Evolutionary conservation across 495 filamentous ascomycete genomes (phyloP).

Genomic region (Aspergillus cristatus): DNA sequence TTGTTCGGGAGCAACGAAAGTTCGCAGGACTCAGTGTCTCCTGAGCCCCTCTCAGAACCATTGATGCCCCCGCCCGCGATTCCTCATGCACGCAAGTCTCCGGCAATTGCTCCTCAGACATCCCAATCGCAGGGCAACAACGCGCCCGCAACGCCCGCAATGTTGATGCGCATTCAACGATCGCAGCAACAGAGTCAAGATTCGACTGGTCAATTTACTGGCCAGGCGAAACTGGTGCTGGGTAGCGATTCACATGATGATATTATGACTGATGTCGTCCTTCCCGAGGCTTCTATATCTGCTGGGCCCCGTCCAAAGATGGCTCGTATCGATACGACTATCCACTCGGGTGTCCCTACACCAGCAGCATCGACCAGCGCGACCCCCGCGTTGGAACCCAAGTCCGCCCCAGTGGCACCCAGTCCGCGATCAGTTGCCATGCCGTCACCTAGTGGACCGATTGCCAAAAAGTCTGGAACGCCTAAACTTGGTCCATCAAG

Average conservation of each 20-base stretch:
- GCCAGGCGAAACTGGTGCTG: conserved; percentile 16
- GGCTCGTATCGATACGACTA: conserved; percentile 35
- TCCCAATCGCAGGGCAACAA: conserved; percentile 21
- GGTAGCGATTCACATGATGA: conserved; percentile 38
- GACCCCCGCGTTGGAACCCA: conserved; percentile 24
- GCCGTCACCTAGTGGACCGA: conserved; percentile 36
- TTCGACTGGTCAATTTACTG: conserved; percentile 17
- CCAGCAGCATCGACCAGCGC: conserved; percentile 21
- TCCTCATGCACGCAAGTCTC: conserved; percentile 44
- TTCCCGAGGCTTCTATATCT: conserved; percentile 52
- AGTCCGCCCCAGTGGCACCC: conserved; percentile 16
- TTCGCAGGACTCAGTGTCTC: conserved; percentile 63
- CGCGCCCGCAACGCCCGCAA: conserved; percentile 67
- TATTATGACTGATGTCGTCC: conserved; percentile 55
- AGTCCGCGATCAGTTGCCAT: conserved; percentile 31
- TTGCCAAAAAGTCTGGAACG: conserved; percentile 31
- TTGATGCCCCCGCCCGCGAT: conserved; percentile 64
- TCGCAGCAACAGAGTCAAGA: conserved; percentile 21
- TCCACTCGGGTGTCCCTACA: conserved; percentile 17
- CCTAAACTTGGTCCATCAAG: conserved; percentile 19
- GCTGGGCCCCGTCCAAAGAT: conserved; percentile 31
- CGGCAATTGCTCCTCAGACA: conserved; percentile 38
- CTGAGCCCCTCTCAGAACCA: conserved; percentile 58
- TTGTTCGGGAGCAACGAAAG: conserved; percentile 41
- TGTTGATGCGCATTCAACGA: conserved; percentile 64